Conservation (phyloP, 768 basidiomycete species). For the Boletus barrowsii region DNA sequence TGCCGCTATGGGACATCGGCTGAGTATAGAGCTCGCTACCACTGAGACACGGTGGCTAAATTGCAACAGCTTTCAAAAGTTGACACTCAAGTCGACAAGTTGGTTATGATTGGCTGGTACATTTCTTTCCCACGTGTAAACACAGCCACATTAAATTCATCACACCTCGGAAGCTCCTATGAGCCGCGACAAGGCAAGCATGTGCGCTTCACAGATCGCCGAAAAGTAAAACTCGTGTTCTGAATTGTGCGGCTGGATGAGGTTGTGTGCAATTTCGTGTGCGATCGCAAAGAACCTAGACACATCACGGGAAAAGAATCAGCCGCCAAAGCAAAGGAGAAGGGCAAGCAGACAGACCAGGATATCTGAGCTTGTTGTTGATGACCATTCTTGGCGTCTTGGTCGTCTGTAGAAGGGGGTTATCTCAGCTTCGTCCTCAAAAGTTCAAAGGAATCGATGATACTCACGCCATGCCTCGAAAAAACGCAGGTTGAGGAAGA, state of each 20-base stretch:
- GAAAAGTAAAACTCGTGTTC: slow-evolving; percentile 96
- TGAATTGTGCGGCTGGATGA: slow-evolving; percentile 82
- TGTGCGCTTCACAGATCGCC: slow-evolving; percentile 74
- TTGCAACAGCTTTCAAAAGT: too few relatives aligned
- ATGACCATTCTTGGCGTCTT: slow-evolving; percentile 53
- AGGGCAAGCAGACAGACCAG: slow-evolving; percentile 47
- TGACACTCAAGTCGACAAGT: too few relatives aligned
- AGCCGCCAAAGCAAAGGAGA: neutral
- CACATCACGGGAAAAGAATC: neutral
- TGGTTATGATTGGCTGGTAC: too few relatives aligned
- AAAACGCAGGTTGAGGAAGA: slow-evolving; percentile 87
- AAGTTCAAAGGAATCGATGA: neutral
- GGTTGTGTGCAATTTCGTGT: slow-evolving; percentile 91
- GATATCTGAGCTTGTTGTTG: slow-evolving; percentile 69
- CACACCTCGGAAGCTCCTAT: too few relatives aligned
- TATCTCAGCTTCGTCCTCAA: neutral
- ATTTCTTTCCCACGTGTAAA: too few relatives aligned
- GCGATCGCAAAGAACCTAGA: slow-evolving; percentile 83
- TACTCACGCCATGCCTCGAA: slow-evolving; percentile 86
- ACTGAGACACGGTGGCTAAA: too few relatives aligned
- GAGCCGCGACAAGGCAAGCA: slow-evolving; percentile 17
- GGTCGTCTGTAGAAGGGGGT: slow-evolving; percentile 53
- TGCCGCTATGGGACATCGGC: too few relatives aligned
- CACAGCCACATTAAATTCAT: too few relatives aligned
- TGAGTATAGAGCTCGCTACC: too few relatives aligned